Conservation (phyloP, 805 yeast species). For the Ogataea neopini region DNA sequence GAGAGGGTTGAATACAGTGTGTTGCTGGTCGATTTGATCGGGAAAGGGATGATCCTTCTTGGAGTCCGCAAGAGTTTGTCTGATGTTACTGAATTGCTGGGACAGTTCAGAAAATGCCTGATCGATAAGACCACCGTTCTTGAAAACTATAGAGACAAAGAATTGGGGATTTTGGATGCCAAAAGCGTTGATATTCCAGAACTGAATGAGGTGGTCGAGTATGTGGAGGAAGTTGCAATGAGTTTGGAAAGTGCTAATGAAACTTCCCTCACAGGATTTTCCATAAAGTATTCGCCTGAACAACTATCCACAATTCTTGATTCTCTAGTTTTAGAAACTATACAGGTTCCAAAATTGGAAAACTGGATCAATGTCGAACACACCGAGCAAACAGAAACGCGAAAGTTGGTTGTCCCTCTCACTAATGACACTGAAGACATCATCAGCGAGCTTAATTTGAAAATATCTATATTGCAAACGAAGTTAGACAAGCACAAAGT, state of each 20-base stretch:
- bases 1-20: constrained; percentile 6
- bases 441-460: constrained; percentile 46
- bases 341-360: not conserved
- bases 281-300: not conserved
- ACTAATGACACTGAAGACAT: constrained; percentile 10
- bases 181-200: not conserved
- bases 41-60: constrained; percentile 9
- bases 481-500: constrained; percentile 39
- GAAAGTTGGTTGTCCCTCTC: not conserved
- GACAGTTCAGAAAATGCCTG: not conserved
- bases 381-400: not conserved
- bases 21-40: not conserved
- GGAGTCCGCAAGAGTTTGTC: constrained; percentile 3
- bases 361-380: not conserved
- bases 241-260: constrained; percentile 8
- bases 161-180: constrained; percentile 10
- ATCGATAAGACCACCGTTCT: not conserved
- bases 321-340: not conserved
- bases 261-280: not conserved
- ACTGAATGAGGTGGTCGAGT: not conserved
- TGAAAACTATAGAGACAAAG: constrained; percentile 1
- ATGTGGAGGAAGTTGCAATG: not conserved
- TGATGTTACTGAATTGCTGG: not conserved
- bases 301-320: not conserved
- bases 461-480: constrained; percentile 45